Evolutionary conservation across 2,329 filamentous ascomycete genomes (phyloP).

Genomic region (Verticillium albo-atrum): DNA sequence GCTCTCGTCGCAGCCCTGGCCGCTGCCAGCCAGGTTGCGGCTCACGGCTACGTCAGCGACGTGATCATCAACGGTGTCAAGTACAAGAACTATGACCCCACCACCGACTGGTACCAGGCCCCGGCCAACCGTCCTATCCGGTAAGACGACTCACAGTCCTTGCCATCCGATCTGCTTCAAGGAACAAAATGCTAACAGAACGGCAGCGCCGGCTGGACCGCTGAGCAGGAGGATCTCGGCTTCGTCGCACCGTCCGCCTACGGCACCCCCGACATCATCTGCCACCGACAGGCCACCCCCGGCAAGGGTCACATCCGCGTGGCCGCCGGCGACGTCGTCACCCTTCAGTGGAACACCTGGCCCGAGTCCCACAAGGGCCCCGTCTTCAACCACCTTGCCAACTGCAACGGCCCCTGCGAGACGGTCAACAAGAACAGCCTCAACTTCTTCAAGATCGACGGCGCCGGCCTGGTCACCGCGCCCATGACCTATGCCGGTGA

Average conservation of each 20-base stretch:
- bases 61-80: slow-evolving; percentile 37
- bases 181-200: slow-evolving; percentile 5
- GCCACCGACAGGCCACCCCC: slow-evolving; percentile 36
- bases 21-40: slow-evolving; percentile 21
- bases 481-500: slow-evolving; percentile 32
- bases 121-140: slow-evolving; percentile 5
- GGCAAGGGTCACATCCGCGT: slow-evolving; percentile 35
- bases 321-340: slow-evolving; percentile 38
- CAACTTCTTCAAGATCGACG: slow-evolving; percentile 43
- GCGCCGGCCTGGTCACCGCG: slow-evolving; percentile 25
- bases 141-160: not conserved
- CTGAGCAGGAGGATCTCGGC: slow-evolving; percentile 36
- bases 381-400: slow-evolving; percentile 41
- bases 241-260: slow-evolving; percentile 43
- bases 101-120: slow-evolving; percentile 7
- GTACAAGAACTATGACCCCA: slow-evolving; percentile 35
- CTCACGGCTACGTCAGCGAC: slow-evolving; percentile 37
- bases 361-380: slow-evolving; percentile 43
- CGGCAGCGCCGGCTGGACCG: slow-evolving; percentile 31
- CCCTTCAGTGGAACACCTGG: slow-evolving; percentile 45
- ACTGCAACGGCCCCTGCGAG: slow-evolving; percentile 36
- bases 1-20: slow-evolving; percentile 16
- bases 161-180: not conserved
- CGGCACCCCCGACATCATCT: slow-evolving; percentile 39
- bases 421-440: slow-evolving; percentile 34